Evolutionary conservation across 768 basidiomycete genomes (phyloP), one percentile per base, ranked within the genome.

Genomic region (Boletus huronensis): DNA sequence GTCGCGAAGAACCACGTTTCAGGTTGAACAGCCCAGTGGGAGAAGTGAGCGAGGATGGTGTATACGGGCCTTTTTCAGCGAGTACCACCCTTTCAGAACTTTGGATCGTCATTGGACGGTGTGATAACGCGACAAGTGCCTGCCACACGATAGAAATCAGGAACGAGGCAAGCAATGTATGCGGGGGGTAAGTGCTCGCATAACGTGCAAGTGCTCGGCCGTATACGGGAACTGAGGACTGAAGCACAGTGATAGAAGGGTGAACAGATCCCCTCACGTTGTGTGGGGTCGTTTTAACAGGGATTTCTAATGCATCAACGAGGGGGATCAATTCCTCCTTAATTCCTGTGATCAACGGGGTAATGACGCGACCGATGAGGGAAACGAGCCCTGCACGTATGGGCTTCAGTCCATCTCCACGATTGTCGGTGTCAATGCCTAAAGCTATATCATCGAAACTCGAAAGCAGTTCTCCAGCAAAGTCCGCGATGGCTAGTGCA

Each of bases 91-190:
- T 53, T 3, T 68, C 68, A 2, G 79, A 79, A 3, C 77, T 74
- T 8, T 74, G 67, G 0, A 79, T 71, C 3, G 77, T 72, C 10
- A 76, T 71, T 6, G 70, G 65, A n/a, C 90, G 81, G 66, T 88
- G 79, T 11, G 87, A 77, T 29, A 92, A 64, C 21, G 87, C 85
- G 26, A 90, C 82, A 48, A 91, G 75, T 8, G 80, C 83, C 21
- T 81, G 84, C 90, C 90, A 93, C 2, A 88, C 71, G 1, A 88
- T 68, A 17, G 82, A 83, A 61, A 91, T 90, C 58, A 89, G 77
- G 59, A 90, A 79, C 3, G 84, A 81, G 0, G 88, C 87, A 16
- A 91, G 75, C 1, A 77, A 71, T 16, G 81, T 72, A 59, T 93
- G 86, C 0, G 85, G 78, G 9, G 77, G 65, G 13, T 75, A 69